Conservation (phyloP, 2,329 filamentous ascomycete genomes). For the Sclerotinia glacialis region DNA sequence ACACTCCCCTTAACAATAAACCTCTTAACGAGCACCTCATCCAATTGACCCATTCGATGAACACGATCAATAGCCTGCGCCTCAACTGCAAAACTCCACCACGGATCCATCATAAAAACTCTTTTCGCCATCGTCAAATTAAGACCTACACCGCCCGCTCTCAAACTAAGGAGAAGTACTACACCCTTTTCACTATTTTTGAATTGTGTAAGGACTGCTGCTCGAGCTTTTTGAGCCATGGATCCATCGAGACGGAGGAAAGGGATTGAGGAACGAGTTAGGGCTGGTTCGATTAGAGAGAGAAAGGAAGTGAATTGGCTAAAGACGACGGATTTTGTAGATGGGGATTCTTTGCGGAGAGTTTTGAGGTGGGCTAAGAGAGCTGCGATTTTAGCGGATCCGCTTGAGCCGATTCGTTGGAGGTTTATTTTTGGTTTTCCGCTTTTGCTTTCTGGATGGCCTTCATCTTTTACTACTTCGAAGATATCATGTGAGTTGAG, state of each 20-base stretch:
- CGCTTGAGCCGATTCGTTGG: slow-evolving; percentile 60
- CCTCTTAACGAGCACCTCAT: slow-evolving; percentile 78
- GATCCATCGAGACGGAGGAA: slow-evolving; percentile 89
- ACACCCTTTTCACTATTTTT: slow-evolving; percentile 58
- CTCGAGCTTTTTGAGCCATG: slow-evolving; percentile 81
- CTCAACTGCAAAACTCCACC: slow-evolving; percentile 98
- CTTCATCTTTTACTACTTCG: slow-evolving; percentile 81
- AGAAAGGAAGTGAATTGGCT: slow-evolving; percentile 97
- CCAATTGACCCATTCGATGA: slow-evolving; percentile 91
- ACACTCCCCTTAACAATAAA: slow-evolving; percentile 91
- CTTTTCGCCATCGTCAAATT: slow-evolving; percentile 86
- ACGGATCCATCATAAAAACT: slow-evolving; percentile 99
- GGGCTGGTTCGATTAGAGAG: slow-evolving; percentile 80
- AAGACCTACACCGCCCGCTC: slow-evolving; percentile 88
- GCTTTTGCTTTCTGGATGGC: slow-evolving; percentile 48
- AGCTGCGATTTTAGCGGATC: slow-evolving; percentile 84
- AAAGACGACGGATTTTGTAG: slow-evolving; percentile 87
- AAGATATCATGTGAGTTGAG: slow-evolving; percentile 85
- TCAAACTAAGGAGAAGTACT: slow-evolving; percentile 77
- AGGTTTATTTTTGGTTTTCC: slow-evolving; percentile 55
- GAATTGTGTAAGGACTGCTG: slow-evolving; percentile 75
- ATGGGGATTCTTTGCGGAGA: slow-evolving; percentile 62
- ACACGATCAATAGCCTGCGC: slow-evolving; percentile 97
- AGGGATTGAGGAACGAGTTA: slow-evolving; percentile 67
- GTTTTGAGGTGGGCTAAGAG: slow-evolving; percentile 72